Evolutionary conservation across 208 protist genomes (phyloP), one percentile per base, ranked within the genome.

Genomic region (Wallacemonas sp.): DNA sequence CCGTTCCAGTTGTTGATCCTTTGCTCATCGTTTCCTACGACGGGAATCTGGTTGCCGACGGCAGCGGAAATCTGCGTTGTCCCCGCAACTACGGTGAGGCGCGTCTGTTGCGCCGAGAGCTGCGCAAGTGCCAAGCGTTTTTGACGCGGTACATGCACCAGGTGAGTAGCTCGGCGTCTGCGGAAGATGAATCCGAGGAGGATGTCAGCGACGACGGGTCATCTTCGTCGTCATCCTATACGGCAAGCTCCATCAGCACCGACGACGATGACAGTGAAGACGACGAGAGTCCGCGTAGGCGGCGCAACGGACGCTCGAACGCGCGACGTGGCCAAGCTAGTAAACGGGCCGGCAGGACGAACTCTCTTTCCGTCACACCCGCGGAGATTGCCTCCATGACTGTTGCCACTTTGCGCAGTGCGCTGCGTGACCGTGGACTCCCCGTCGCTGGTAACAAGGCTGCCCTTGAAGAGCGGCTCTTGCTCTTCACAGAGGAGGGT

Each of bases 11-110:
- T 3, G 63, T 71, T 3, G 81, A 87, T 42, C 44, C 9, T 24
- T 57, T 63, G 5, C 60, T 94, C 45, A 59, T 94, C 13, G 76
- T 94, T 32, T 91, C 84, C 5, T 91, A 89, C 69, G 71, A 86
- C 52, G 75, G 82, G 1, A 83, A 82, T 59, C 57, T 87, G 8
- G 30, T 94, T 19, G 76, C 77, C 0, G 84, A 91, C 55, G 84
- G 84, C 6, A 82, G 60, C 32, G 87, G 87, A 4, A 46, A 3
- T 27, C 73, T 91, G 34, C 48, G 42, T 1, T 62, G 45, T 15
- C 87, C 87, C n/a, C 63, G 63, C 27, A 83, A 77, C 46, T 59
- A 71, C n/a, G 54, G 44, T 3, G 74, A 91, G 24, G 81, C 77
- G 5, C 45, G 50, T 0, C 57, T 53, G 2, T 36, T 90, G 39